Percentiles rank a stretch among this genome's conserved stretches.
phyloP scores from a whole-genome alignment of 345 rosid genomes.

The Durio zibethinus region DNA sequence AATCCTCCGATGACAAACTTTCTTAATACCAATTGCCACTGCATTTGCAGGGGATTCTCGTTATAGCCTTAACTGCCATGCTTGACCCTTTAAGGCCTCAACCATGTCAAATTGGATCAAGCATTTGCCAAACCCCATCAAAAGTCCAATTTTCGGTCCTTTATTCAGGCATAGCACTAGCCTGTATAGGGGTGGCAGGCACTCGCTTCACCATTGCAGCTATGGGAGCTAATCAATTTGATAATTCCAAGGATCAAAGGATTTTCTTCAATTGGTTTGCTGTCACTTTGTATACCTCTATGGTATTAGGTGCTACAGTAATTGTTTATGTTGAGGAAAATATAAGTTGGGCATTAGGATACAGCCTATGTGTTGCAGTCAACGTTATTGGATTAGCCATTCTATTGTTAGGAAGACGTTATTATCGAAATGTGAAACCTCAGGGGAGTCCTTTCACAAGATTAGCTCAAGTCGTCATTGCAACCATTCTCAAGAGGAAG shows the following conservation, averaged over 20 bases:
- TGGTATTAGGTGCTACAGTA: conserved; percentile 21
- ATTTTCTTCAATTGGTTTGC: conserved; percentile 51
- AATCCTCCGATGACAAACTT: not conserved
- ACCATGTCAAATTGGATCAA: conserved; percentile 28
- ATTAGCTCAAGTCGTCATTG: conserved; percentile 38
- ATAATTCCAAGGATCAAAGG: conserved; percentile 30
- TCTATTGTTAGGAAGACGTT: conserved; percentile 36
- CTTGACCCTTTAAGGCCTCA: conserved; percentile 35
- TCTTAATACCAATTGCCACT: not conserved
- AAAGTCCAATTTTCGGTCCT: conserved; percentile 35
- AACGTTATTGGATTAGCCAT: conserved; percentile 31
- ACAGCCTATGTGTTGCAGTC: conserved; percentile 29
- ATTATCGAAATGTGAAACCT: conserved; percentile 33
- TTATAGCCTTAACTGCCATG: conserved; percentile 34
- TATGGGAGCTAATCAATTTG: conserved; percentile 47
- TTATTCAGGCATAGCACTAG: conserved; percentile 33
- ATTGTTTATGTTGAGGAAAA: conserved; percentile 44
- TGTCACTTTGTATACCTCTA: conserved; percentile 21
- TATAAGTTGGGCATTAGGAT: conserved; percentile 49
- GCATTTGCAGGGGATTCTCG: conserved; percentile 36
- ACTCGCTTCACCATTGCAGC: conserved; percentile 34
- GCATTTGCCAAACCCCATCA: conserved; percentile 31
- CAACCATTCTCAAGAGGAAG: conserved; percentile 38
- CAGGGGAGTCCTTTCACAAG: conserved; percentile 45
- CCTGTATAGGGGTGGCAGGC: conserved; percentile 36